Evolutionary conservation across 208 protist genomes (phyloP).

Genomic region (Trypanosoma boissoni): DNA sequence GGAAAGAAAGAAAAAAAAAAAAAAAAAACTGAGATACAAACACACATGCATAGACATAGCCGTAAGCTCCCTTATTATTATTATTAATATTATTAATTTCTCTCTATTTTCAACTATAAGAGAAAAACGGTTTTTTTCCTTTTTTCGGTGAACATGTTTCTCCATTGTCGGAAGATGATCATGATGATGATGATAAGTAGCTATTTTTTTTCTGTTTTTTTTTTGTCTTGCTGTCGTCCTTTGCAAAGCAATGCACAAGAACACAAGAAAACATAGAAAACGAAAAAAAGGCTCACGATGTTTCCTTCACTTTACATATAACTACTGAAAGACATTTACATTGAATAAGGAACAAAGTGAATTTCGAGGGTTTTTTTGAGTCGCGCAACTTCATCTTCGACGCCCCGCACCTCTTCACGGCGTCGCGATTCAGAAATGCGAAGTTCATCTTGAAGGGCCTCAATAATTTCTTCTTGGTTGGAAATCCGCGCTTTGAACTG

Average conservation of each 20-base stretch:
- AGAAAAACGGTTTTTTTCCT: no score
- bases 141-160: no score
- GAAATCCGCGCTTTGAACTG: slow-evolving; percentile 67
- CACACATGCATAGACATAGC: not conserved
- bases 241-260: not conserved
- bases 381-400: slow-evolving; percentile 52
- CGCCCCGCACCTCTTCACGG: slow-evolving; percentile 33
- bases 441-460: slow-evolving; percentile 59
- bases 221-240: not conserved
- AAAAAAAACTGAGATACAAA: not conserved
- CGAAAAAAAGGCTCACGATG: slow-evolving; percentile 9
- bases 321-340: slow-evolving; percentile 23
- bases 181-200: no score
- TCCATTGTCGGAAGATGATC: no score
- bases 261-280: not conserved
- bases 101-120: no score
- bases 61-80: no score
- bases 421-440: slow-evolving; percentile 34
- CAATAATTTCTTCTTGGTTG: slow-evolving; percentile 71
- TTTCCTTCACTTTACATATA: slow-evolving; percentile 19
- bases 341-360: slow-evolving; percentile 52
- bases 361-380: slow-evolving; percentile 77
- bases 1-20: slow-evolving; percentile 6
- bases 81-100: no score
- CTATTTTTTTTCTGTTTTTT: not conserved